A percentile compares a stretch with the other conserved stretches of the same genome.
These are phyloP conservation scores for Fusarium sp. DNA, from an alignment of 2,329 filamentous ascomycete genomes.

Conservation along the genomic window DNA sequence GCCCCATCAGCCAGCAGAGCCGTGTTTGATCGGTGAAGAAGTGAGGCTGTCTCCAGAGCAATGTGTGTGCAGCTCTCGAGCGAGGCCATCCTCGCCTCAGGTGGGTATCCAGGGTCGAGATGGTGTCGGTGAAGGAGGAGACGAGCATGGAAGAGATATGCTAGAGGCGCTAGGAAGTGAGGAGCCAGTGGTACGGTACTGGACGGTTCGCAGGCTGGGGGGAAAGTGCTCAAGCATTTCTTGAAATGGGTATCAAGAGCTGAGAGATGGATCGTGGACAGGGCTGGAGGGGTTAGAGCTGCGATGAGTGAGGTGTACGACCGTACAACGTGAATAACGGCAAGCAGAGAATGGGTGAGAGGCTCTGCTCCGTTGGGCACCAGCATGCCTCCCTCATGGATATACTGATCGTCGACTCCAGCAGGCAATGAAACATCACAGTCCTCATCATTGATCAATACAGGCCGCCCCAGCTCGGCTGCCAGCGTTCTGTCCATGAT, in stretches of 20 bases:
- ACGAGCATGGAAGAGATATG: constrained; percentile 85
- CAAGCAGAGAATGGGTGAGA: constrained; percentile 78
- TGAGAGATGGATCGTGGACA: constrained; percentile 76
- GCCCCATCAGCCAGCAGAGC: constrained; percentile 72
- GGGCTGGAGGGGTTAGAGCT: constrained; percentile 73
- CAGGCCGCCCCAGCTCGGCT: constrained; percentile 82
- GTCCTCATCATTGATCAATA: constrained; percentile 87
- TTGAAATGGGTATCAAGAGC: constrained; percentile 85
- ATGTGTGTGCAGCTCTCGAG: constrained; percentile 81
- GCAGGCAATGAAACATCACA: constrained; percentile 87
- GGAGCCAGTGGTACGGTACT: constrained; percentile 78
- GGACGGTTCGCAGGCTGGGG: constrained; percentile 76
- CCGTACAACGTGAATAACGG: constrained; percentile 84
- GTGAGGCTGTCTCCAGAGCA: constrained; percentile 81
- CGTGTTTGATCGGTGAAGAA: constrained; percentile 75
- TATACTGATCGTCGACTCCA: constrained; percentile 82
- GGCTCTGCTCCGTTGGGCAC: constrained; percentile 64
- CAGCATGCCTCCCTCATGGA: constrained; percentile 68
- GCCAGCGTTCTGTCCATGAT: constrained; percentile 85
- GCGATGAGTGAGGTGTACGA: constrained; percentile 80
- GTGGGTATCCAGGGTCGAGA: constrained; percentile 76
- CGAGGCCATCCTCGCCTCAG: constrained; percentile 75
- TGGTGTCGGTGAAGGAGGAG: constrained; percentile 91
- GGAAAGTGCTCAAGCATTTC: constrained; percentile 80
- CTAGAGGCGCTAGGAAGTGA: constrained; percentile 77